Evolutionary conservation across 495 filamentous ascomycete species (phyloP), one percentile per base, ranked within the genome.

Genomic region (Lasiosphaeris hirsuta): DNA sequence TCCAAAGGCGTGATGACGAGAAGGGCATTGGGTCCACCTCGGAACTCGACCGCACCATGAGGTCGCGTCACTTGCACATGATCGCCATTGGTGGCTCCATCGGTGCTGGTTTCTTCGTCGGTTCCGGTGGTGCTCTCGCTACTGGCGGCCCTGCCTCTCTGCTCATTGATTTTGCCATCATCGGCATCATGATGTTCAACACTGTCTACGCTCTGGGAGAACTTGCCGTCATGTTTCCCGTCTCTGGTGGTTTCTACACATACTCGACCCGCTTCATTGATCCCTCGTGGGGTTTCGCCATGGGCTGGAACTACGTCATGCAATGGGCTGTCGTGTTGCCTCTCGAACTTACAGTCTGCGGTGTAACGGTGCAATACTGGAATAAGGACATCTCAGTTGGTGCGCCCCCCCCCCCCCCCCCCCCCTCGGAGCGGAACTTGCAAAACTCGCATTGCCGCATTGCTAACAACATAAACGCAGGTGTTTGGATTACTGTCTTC

Each of bases 231-330:
- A 79, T 89, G 77, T 90, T 82, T 61, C 88, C 88, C 11, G 76
- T 89, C 69, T 76, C 75, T 58, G 79, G 79, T 68, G 72, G 77
- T 59, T 75, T 82, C 71, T 80, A 81, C 35, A 77, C 87, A 34
- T 90, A 89, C 59, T 86, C 88, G 43, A 77, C 85, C 55, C 84
- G 88, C 57, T 87, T 92, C 63, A 84, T 90, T 59, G 85, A 90
- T 60, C 84, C 86, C 10, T 85, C 86, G 54, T 83, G 90, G 79
- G 90, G 90, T 47, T 95, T 96, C 68, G 88, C 90, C 59, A 92
- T 96, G 78, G 90, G 90, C 52, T 90, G 86, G 84, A 84, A 89
- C 66, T 90, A 90, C 64, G 81, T 84, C 53, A 73, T 88, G 47
- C 76, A 81, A 64, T 90, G 87, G 87, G 68, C 75, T 41, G 70